A percentile compares a stretch with the other conserved stretches of the same genome.
Conservation (phyloP, 2,329 filamentous ascomycete species). For the Apiospora koreana region DNA sequence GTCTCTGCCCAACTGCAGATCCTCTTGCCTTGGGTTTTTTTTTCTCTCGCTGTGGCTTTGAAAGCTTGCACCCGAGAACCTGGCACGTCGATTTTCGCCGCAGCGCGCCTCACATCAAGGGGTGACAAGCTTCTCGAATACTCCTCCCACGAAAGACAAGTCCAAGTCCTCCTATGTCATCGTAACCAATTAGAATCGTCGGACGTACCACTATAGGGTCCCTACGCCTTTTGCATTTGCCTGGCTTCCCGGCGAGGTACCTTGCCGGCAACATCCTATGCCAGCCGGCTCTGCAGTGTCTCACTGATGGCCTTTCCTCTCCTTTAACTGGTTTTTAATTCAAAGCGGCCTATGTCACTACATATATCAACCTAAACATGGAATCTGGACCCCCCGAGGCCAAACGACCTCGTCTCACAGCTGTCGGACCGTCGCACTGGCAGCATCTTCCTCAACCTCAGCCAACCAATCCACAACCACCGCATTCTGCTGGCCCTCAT, state of each 20-base stretch:
- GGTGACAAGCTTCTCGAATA: conserved; percentile 10
- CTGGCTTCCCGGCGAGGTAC: conserved; percentile 17
- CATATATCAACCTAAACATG: conserved; percentile 54
- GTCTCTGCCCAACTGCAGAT: conserved; percentile 42
- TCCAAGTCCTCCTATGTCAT: conserved; percentile 10
- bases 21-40: conserved; percentile 26
- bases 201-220: conserved; percentile 15
- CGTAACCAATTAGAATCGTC: conserved; percentile 11
- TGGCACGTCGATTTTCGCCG: conserved; percentile 25
- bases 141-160: conserved; percentile 10
- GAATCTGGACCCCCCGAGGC: conserved; percentile 59
- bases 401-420: conserved; percentile 60
- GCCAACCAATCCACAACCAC: conserved; percentile 40
- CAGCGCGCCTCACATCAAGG: conserved; percentile 4
- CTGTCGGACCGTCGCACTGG: conserved; percentile 44
- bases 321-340: conserved; percentile 17
- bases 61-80: conserved; percentile 28
- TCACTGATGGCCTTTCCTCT: conserved; percentile 16
- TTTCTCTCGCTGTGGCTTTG: conserved; percentile 16
- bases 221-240: conserved; percentile 15
- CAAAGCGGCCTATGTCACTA: conserved; percentile 29
- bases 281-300: conserved; percentile 27
- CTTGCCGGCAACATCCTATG: conserved; percentile 23
- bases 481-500: conserved; percentile 35
- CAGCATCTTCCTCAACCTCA: conserved; percentile 48